A percentile compares a stretch with the other conserved stretches of the same genome.
These are phyloP conservation scores for Aspergillus baeticus DNA, from an alignment of 495 filamentous ascomycete species.

Conservation along the genomic window DNA sequence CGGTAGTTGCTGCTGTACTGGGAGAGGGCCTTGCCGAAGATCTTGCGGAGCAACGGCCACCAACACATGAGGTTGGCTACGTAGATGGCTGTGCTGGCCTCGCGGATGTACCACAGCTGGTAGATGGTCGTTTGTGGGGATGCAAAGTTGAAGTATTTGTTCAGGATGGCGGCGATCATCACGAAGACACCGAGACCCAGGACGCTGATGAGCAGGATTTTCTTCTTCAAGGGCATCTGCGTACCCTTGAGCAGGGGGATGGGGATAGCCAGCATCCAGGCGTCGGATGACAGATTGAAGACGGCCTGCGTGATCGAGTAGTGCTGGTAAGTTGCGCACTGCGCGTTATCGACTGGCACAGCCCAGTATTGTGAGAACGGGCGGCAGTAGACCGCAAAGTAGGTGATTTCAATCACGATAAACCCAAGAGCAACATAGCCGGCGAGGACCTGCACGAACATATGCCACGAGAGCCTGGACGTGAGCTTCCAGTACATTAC, in stretches of 20 bases:
- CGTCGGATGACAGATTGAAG: slow-evolving; percentile 66
- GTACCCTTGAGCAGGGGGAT: slow-evolving; percentile 58
- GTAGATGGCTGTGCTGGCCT: slow-evolving; percentile 61
- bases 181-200: slow-evolving; percentile 61
- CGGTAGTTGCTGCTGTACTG: slow-evolving; percentile 31
- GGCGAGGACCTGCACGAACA: slow-evolving; percentile 52
- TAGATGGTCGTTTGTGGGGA: slow-evolving; percentile 48
- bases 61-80: slow-evolving; percentile 63
- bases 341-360: slow-evolving; percentile 37
- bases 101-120: slow-evolving; percentile 65
- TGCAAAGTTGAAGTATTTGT: slow-evolving; percentile 66
- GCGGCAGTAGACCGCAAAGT: slow-evolving; percentile 62
- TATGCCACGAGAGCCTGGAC: slow-evolving; percentile 30
- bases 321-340: slow-evolving; percentile 39
- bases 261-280: slow-evolving; percentile 59
- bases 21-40: slow-evolving; percentile 45
- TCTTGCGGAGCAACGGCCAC: slow-evolving; percentile 56
- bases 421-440: slow-evolving; percentile 55
- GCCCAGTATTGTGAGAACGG: slow-evolving; percentile 64
- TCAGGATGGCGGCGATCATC: slow-evolving; percentile 61
- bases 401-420: slow-evolving; percentile 59
- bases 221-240: slow-evolving; percentile 48
- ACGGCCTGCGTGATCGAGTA: slow-evolving; percentile 66
- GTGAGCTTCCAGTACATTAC: slow-evolving; percentile 48
- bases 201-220: slow-evolving; percentile 49